Conservation (phyloP, 345 rosid species). For the Euphorbia tirucalli region DNA sequence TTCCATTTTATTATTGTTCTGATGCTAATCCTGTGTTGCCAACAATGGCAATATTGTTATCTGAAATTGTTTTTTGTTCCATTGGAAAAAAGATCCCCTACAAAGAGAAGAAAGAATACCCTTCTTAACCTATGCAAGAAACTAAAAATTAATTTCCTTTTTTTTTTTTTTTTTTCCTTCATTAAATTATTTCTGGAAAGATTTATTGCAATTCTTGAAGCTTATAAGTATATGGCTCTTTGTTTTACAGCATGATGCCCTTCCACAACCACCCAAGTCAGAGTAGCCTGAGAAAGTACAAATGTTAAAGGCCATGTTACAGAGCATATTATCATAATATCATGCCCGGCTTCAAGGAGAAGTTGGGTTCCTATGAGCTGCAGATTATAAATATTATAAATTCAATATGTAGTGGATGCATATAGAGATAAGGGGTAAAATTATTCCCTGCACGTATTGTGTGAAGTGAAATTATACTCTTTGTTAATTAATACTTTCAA, state of each 20-base stretch:
- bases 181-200: not conserved
- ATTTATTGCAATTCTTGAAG: constrained; percentile 8
- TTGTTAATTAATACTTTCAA: too few relatives aligned
- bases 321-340: constrained; percentile 50
- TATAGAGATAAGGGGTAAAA: too few relatives aligned
- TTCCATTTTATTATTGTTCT: too few relatives aligned
- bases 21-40: too few relatives aligned
- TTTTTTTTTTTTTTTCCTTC: too few relatives aligned
- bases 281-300: constrained; percentile 73
- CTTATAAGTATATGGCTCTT: constrained; percentile 6
- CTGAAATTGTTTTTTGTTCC: not conserved
- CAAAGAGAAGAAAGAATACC: not conserved
- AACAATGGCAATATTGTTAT: not conserved
- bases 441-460: too few relatives aligned
- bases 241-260: constrained; percentile 52
- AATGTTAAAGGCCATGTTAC: constrained; percentile 60
- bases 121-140: not conserved
- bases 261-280: constrained; percentile 64
- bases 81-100: not conserved
- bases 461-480: too few relatives aligned
- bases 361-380: constrained; percentile 64
- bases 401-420: too few relatives aligned
- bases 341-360: constrained; percentile 51
- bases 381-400: constrained; percentile 58
- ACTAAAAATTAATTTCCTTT: not conserved